phyloP scores from a whole-genome alignment of 1,139 yeast species.

The Diutina catenulata region DNA sequence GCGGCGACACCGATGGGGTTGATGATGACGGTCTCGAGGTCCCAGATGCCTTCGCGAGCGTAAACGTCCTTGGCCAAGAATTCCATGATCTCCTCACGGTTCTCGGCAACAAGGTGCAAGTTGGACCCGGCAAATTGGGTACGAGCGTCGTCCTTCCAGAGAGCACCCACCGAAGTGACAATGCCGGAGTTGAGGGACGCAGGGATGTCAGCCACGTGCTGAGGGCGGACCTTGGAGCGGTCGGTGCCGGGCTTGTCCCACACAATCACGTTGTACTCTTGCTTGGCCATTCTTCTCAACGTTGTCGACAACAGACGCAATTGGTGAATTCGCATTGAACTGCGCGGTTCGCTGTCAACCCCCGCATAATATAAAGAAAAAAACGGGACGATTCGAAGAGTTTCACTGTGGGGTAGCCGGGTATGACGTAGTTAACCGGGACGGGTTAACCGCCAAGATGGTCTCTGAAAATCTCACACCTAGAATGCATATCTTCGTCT shows the following conservation, averaged over 20 bases:
- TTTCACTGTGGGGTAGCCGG: too few species aligned
- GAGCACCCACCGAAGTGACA: slow-evolving; percentile 56
- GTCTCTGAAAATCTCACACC: too few species aligned
- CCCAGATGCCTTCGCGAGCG: slow-evolving; percentile 65
- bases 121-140: slow-evolving; percentile 64
- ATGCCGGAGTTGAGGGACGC: slow-evolving; percentile 38
- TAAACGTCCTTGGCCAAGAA: slow-evolving; percentile 54
- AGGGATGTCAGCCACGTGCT: slow-evolving; percentile 48
- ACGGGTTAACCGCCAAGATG: too few species aligned
- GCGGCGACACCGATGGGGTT: slow-evolving; percentile 26
- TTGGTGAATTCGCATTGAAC: too few species aligned
- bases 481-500: too few species aligned
- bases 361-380: too few species aligned
- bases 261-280: slow-evolving; percentile 33
- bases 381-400: too few species aligned
- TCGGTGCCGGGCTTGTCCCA: slow-evolving; percentile 59
- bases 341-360: too few species aligned
- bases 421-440: too few species aligned
- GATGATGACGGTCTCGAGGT: slow-evolving; percentile 47
- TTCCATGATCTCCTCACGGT: slow-evolving; percentile 51
- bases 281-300: slow-evolving; percentile 1
- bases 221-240: slow-evolving; percentile 41
- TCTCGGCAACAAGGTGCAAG: slow-evolving; percentile 49
- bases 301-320: background rate
- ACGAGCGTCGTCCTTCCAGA: slow-evolving; percentile 35